Conservation (phyloP, 495 filamentous ascomycete genomes). For the Hyaloscypha bicolor region DNA sequence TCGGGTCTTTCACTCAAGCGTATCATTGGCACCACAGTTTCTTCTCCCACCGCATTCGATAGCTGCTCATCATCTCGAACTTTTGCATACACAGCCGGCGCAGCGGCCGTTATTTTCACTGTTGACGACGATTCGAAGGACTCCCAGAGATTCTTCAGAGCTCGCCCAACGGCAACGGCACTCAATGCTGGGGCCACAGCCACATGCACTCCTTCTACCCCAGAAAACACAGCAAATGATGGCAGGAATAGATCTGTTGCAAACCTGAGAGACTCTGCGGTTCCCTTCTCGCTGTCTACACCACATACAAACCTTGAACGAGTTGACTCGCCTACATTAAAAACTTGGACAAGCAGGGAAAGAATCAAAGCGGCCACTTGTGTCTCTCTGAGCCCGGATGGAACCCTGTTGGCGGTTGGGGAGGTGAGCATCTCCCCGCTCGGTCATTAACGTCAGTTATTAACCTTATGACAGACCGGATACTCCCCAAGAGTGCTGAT, state of each 20-base stretch:
- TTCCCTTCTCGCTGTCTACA: slow-evolving; percentile 43
- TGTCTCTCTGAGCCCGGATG: slow-evolving; percentile 87
- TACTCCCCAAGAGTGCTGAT: slow-evolving; percentile 91
- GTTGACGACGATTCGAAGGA: slow-evolving; percentile 71
- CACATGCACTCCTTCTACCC: slow-evolving; percentile 62
- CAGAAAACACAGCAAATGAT: slow-evolving; percentile 58
- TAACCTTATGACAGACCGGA: slow-evolving; percentile 61
- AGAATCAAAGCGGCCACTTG: slow-evolving; percentile 96
- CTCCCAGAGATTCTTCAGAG: slow-evolving; percentile 87
- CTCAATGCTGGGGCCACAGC: slow-evolving; percentile 40
- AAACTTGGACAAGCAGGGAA: slow-evolving; percentile 82
- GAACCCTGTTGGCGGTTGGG: slow-evolving; percentile 85
- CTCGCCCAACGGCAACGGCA: slow-evolving; percentile 75
- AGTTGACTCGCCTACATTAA: slow-evolving; percentile 62
- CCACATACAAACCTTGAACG: slow-evolving; percentile 39
- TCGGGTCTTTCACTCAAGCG: slow-evolving; percentile 70
- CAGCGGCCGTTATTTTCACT: slow-evolving; percentile 87
- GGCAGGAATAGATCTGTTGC: slow-evolving; percentile 58
- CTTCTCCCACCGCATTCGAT: slow-evolving; percentile 85
- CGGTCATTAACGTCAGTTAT: slow-evolving; percentile 10
- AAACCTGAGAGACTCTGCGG: slow-evolving; percentile 57
- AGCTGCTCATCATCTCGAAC: slow-evolving; percentile 65
- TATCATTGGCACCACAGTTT: slow-evolving; percentile 87
- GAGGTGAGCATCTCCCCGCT: slow-evolving; percentile 56
- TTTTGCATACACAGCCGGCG: slow-evolving; percentile 91